Evolutionary conservation across 495 filamentous ascomycete species (phyloP), one percentile per base, ranked within the genome.

Genomic region (Penicillium taxi): DNA sequence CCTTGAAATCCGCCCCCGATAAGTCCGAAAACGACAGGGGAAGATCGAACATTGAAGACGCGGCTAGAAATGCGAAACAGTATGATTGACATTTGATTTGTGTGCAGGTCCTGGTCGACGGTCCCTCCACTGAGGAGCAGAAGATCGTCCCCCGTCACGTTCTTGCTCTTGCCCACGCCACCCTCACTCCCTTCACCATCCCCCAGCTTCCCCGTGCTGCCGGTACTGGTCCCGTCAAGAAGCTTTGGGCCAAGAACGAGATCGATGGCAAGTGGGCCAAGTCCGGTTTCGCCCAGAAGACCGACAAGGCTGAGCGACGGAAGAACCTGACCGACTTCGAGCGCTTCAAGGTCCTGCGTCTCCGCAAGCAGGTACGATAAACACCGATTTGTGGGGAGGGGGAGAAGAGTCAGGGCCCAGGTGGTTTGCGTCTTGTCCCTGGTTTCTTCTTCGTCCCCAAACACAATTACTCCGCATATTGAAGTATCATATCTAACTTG

Each of bases 301-400:
- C 82, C 59, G 76, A 77, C 47, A 74, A 80, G 66, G 72, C 73
- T 51, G 77, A 86, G 72, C 86, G 86, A 74, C 81, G 93, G 72
- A 81, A 78, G 68, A 79, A 80, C 52, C 74, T 99, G 45, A 90
- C 77, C 72, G 93, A 99, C 75, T 96, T 99, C 63, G 93, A 99
- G 77, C 81, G 91, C 58, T 99, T 96, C 85, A 96, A 96, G 81
- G 89, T 96, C 50, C 75, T 96, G 77, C 75, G 86, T 63, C 73
- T 96, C 70, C 87, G 82, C 79, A 96, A 96, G 81, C 89, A 96
- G 84, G 78, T 82, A 69, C 45, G 77, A 71, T 33, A 32, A 22
- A 21, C n/a, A n/a, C n/a, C n/a, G n/a, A n/a, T n/a, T n/a, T n/a
- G n/a, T n/a, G n/a, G 6, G 22, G 6, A 24, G 6, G 22, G 6